Conservation (phyloP, 2,329 filamentous ascomycete genomes). For the Fusarium pseudoanthophilum region DNA sequence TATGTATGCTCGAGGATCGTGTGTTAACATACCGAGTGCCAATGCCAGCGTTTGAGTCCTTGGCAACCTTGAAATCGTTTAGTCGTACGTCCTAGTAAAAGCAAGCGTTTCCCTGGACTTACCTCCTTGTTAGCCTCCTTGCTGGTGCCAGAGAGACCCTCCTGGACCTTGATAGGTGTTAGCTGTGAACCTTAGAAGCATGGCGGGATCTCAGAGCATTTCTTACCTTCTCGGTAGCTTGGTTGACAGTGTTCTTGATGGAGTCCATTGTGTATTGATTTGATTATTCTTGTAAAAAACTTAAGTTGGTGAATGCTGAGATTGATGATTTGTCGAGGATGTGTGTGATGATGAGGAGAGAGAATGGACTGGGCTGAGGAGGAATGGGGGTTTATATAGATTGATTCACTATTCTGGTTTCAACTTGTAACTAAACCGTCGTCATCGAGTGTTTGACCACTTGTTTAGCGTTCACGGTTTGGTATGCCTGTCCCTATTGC, state of each 20-base stretch:
- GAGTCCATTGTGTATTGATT: slow-evolving; percentile 59
- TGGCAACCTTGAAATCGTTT: not conserved
- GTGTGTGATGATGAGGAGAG: slow-evolving; percentile 18
- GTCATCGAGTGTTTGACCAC: slow-evolving; percentile 22
- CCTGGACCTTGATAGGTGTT: slow-evolving; percentile 65
- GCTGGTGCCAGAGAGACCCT: slow-evolving; percentile 64
- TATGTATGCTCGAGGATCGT: not conserved
- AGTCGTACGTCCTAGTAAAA: not conserved
- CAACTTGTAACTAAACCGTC: slow-evolving; percentile 2
- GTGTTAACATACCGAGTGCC: not conserved
- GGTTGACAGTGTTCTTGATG: slow-evolving; percentile 70
- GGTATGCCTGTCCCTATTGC: slow-evolving; percentile 1
- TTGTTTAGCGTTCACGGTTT: slow-evolving; percentile 6
- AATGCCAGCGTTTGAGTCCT: not conserved
- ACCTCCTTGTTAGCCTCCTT: slow-evolving; percentile 76
- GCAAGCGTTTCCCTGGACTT: not conserved
- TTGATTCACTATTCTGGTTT: not conserved
- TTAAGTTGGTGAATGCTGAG: slow-evolving; percentile 14
- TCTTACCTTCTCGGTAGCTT: slow-evolving; percentile 16
- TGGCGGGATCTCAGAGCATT: no score
- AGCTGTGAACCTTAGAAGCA: not conserved
- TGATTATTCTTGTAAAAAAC: not conserved
- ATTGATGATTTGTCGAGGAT: slow-evolving; percentile 13
- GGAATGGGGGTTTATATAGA: slow-evolving; percentile 39
- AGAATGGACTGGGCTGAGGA: not conserved